phyloP scores from a whole-genome alignment of 169 alveolate genomes.

The Eimeria tenella region DNA sequence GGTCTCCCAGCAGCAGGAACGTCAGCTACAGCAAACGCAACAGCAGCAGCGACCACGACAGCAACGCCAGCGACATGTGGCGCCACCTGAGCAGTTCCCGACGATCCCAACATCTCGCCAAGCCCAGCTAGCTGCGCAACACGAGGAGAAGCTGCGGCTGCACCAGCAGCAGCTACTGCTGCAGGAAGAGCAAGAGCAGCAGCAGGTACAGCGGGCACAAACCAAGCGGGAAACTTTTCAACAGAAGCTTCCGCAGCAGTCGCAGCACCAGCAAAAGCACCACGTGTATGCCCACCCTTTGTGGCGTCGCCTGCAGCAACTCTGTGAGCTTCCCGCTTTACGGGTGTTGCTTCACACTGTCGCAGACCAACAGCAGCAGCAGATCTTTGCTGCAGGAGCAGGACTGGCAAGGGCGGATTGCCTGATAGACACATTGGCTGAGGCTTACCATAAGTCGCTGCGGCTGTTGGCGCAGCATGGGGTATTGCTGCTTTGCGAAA shows the following conservation, averaged over 20 bases:
- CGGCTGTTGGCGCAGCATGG: slow-evolving; percentile 67
- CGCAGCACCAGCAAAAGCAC: slow-evolving; percentile 31
- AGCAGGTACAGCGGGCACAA: neutral
- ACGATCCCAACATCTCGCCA: slow-evolving; percentile 2
- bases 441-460: slow-evolving; percentile 62
- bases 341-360: slow-evolving; percentile 31
- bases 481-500: slow-evolving; percentile 47
- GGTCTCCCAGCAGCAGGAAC: slow-evolving; percentile 12
- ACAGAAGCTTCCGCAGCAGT: slow-evolving; percentile 21
- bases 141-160: slow-evolving; percentile 43
- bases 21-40: slow-evolving; percentile 16
- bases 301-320: slow-evolving; percentile 66
- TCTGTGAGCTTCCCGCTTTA: slow-evolving; percentile 15
- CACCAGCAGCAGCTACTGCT: slow-evolving; percentile 26
- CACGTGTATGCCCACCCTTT: slow-evolving; percentile 19
- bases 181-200: slow-evolving; percentile 25
- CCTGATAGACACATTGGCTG: slow-evolving; percentile 45
- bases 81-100: neutral
- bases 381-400: slow-evolving; percentile 11
- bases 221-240: slow-evolving; percentile 16
- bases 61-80: slow-evolving; percentile 20
- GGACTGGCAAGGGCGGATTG: slow-evolving; percentile 10
- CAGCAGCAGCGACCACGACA: slow-evolving; percentile 22
- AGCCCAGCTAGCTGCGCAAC: slow-evolving; percentile 54
- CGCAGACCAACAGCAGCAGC: slow-evolving; percentile 47